Evolutionary conservation across 2,329 filamentous ascomycete species (phyloP), one percentile per base, ranked within the genome.

Genomic region (Claviceps digitariae): DNA sequence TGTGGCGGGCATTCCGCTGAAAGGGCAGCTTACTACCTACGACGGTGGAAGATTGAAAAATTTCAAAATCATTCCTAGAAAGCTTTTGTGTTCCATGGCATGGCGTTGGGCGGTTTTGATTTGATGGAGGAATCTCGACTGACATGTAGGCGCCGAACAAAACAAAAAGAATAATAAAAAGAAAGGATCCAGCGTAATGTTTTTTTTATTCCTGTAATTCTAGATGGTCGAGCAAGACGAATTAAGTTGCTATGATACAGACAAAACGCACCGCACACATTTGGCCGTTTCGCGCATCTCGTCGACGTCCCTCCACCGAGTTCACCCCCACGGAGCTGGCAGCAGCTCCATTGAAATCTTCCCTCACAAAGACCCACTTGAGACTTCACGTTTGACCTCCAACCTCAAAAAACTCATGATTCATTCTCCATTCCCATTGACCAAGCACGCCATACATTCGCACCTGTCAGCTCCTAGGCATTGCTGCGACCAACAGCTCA

Each of bases 1-100:
- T 90, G 23, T 90, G 80, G 74, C 75, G 85, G 58, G 72, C 84
- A 27, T 74, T 83, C 54, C 76, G 78, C 60, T 50, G 48, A 50
- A 3, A n/a, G 7, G 45, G 8, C 45, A 13, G 12, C n/a, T n/a
- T n/a, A n/a, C n/a, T n/a, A n/a, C n/a, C n/a, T n/a, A n/a, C n/a
- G n/a, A n/a, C n/a, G n/a, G n/a, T n/a, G n/a, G n/a, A n/a, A n/a
- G n/a, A n/a, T n/a, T n/a, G n/a, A n/a, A n/a, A n/a, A n/a, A n/a
- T n/a, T n/a, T n/a, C n/a, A n/a, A n/a, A n/a, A n/a, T n/a, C n/a
- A n/a, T n/a, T n/a, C n/a, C n/a, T n/a, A n/a, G n/a, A n/a, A n/a
- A n/a, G n/a, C n/a, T 13, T 48, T 4, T 34, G 31, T 36, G 7
- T 29, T 40, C 13, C 8, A 41, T 4, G 17, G 36, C 36, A 15